phyloP scores from a whole-genome alignment of 345 rosid species.

The Euphorbia tirucalli region DNA sequence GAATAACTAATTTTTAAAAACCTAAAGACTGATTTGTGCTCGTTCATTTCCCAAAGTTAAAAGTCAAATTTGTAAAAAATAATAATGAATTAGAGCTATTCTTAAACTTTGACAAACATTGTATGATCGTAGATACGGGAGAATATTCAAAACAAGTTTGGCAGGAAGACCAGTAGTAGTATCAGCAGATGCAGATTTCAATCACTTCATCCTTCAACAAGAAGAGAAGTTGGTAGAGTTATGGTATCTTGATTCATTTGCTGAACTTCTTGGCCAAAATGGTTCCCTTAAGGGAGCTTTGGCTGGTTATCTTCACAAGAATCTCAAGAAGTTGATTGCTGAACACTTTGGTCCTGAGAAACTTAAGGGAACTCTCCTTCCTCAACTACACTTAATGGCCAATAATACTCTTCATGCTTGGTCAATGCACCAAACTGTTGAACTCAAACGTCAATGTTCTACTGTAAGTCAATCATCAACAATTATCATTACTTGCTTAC shows the following conservation, averaged over 20 bases:
- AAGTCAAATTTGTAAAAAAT: too few species aligned
- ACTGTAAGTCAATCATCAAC: background rate
- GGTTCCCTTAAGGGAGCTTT: conserved; percentile 6
- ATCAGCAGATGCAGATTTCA: conserved; percentile 27
- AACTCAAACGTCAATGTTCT: conserved; percentile 4
- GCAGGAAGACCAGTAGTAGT: conserved; percentile 25
- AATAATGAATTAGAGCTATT: too few species aligned
- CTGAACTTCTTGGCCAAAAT: conserved; percentile 17
- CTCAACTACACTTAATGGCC: conserved; percentile 6
- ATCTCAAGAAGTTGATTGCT: conserved; percentile 3
- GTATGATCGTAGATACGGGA: conserved; percentile 17
- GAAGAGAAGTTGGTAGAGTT: conserved; percentile 24
- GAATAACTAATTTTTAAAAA: too few species aligned
- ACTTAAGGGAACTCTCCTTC: conserved; percentile 12
- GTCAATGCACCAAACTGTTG: background rate
- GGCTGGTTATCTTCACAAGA: conserved; percentile 12
- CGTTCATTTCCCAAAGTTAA: too few species aligned
- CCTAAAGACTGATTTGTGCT: too few species aligned
- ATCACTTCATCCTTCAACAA: conserved; percentile 23
- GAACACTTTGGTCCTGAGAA: too few species aligned
- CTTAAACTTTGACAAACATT: too few species aligned
- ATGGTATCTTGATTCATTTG: conserved; percentile 22
- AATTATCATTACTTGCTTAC: too few species aligned
- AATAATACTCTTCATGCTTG: background rate
- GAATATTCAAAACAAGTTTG: conserved; percentile 25